Evolutionary conservation across 1,284 basidiomycete genomes (phyloP), one percentile per base, ranked within the genome.

Genomic region (Apiotrichum sp.): DNA sequence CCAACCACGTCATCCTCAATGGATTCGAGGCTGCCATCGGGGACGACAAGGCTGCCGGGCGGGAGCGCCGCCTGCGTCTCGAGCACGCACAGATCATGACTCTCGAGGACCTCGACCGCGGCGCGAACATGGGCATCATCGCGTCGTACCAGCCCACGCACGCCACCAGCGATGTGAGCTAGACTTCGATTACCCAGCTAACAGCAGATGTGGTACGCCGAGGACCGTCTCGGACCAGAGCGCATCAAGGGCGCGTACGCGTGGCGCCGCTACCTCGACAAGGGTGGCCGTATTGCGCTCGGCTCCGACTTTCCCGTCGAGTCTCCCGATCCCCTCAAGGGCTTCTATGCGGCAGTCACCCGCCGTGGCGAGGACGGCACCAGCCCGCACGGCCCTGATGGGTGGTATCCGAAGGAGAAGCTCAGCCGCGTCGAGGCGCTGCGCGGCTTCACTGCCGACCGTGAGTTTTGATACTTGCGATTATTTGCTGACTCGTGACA

Each of bases 241-340:
- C 81, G 93, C 22, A 86, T 93, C 55, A 84, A 82, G 69, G 86
- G 88, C 11, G 90, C 92, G 0, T 97, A 96, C 65, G 89, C 90
- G 0, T 96, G 93, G 79, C 84, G 84, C 61, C 83, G 85, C 0
- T 80, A 93, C 42, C 78, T 91, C 6, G 78, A 79, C 14, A 75
- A 80, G 2, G 79, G 77, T 3, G 78, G 77, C 0, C 68, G 85
- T 10, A 80, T 93, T 3, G 85, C 88, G 0, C 79, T 95, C 0
- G 92, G 93, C 9, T 90, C 89, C 2, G 93, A 96, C 73, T 95
- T 95, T 73, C 92, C 92, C 1, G 86, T 97, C 2, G 91, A 93
- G 73, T 72, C 69, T 2, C 68, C 74, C 40, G 71, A 75, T 50
- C 76, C 75, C 1, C 59, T 77, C 36, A 71, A 72, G 56, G 89